phyloP scores from a whole-genome alignment of 148 eudicot species.

The Rhododendron molle region DNA sequence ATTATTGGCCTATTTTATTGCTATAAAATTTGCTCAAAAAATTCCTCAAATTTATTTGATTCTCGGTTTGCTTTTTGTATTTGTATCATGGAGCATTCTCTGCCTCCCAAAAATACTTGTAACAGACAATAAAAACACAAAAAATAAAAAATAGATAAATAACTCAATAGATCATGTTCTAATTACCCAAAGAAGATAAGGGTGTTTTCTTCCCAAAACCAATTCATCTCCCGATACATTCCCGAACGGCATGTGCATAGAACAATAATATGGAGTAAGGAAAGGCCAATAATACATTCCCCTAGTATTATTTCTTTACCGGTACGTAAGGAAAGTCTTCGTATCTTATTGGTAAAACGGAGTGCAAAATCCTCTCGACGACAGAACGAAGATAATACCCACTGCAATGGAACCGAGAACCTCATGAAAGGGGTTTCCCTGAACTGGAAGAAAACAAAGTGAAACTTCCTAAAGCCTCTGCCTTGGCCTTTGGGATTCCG shows the following conservation, averaged over 20 bases:
- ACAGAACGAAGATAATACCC: background rate
- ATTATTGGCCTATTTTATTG: too few species aligned
- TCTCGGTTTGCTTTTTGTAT: too few species aligned
- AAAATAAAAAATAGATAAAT: too few species aligned
- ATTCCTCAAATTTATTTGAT: too few species aligned
- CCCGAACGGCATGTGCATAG: background rate
- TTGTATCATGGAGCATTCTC: too few species aligned
- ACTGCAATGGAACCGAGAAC: background rate
- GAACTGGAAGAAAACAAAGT: background rate
- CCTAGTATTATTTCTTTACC: background rate
- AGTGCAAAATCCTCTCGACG: background rate
- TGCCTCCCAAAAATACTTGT: too few species aligned
- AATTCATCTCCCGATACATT: background rate
- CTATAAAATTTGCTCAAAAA: too few species aligned
- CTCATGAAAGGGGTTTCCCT: background rate
- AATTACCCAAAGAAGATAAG: background rate
- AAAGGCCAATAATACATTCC: too few species aligned
- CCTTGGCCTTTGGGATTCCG: constrained; percentile 39
- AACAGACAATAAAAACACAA: too few species aligned
- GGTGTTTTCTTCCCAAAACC: background rate
- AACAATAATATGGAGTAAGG: background rate
- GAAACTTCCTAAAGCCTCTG: constrained; percentile 37
- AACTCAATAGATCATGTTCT: too few species aligned
- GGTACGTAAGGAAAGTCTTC: too few species aligned
- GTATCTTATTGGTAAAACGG: too few species aligned